Conservation (phyloP, 495 filamentous ascomycete species). For the Patellaria atrata region DNA sequence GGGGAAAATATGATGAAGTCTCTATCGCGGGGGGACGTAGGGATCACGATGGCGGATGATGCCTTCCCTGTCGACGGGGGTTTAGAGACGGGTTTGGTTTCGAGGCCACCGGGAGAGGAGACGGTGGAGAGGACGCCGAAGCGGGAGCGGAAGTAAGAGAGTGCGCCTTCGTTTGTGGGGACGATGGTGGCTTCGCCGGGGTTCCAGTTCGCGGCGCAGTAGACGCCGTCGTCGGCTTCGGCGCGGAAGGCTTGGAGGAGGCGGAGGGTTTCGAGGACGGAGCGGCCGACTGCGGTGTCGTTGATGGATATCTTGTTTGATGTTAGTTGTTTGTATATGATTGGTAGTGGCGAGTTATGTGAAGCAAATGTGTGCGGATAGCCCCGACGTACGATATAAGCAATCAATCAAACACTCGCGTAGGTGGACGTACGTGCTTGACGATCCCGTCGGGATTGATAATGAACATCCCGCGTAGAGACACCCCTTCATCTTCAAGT, state of each 20-base stretch:
- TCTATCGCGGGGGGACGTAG: no score
- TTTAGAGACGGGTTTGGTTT: no score
- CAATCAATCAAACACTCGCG: not conserved
- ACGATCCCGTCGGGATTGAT: constrained; percentile 10
- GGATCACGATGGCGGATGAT: no score
- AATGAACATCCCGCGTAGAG: constrained; percentile 17
- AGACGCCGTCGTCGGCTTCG: constrained; percentile 9
- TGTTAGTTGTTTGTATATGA: not conserved
- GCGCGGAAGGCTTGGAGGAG: constrained; percentile 15
- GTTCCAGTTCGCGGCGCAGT: constrained; percentile 14
- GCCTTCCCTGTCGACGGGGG: no score
- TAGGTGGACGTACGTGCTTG: constrained; percentile 8
- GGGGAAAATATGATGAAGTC: no score
- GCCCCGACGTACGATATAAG: no score
- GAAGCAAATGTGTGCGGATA: no score
- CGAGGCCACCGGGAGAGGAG: no score
- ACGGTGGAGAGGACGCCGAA: no score
- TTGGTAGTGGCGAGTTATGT: not conserved
- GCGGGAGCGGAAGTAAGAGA: no score
- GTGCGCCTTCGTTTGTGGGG: no score
- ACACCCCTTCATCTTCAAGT: constrained; percentile 14
- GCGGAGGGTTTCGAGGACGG: constrained; percentile 13
- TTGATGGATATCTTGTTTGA: constrained; percentile 10
- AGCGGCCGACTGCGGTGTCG: constrained; percentile 14
- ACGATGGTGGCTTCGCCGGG: constrained; percentile 2